Percentiles rank a stretch among this genome's conserved stretches.
These are phyloP conservation scores for Isabelozyma heimii DNA, from an alignment of 805 yeast genomes.

Conservation along the genomic window DNA sequence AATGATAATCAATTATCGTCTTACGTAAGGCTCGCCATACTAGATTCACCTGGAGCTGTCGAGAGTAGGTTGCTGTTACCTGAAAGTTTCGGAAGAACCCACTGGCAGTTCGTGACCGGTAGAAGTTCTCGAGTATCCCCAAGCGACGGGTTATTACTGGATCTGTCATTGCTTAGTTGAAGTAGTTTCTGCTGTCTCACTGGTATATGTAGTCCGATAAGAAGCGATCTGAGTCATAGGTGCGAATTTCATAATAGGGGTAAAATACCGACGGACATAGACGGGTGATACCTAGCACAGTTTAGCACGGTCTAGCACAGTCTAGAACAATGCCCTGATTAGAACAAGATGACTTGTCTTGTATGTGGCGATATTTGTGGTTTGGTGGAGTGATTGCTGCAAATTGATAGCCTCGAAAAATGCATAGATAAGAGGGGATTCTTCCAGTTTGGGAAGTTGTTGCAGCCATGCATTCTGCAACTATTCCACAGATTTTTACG, in stretches of 20 bases:
- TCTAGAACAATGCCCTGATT: too few relatives aligned
- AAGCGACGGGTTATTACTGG: constrained; percentile 5
- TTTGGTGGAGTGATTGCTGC: background rate
- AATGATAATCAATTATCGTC: constrained; percentile 31
- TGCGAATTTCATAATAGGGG: too few relatives aligned
- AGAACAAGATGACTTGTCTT: too few relatives aligned
- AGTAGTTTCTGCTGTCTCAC: too few relatives aligned
- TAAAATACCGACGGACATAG: too few relatives aligned
- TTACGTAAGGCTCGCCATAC: constrained; percentile 28
- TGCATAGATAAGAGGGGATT: background rate
- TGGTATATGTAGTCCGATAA: too few relatives aligned
- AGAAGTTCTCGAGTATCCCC: constrained; percentile 31
- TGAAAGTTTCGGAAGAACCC: constrained; percentile 33
- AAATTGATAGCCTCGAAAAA: background rate
- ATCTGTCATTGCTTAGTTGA: background rate
- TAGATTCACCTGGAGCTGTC: constrained; percentile 10
- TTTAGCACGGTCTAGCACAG: too few relatives aligned
- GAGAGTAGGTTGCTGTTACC: constrained; percentile 29
- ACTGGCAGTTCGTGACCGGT: constrained; percentile 28
- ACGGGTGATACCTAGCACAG: too few relatives aligned
- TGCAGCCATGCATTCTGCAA: background rate
- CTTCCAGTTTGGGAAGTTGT: background rate
- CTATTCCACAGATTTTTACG: background rate
- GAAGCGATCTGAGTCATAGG: too few relatives aligned
- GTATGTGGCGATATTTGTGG: background rate